phyloP scores from a whole-genome alignment of 768 basidiomycete species.

The Candolleomyces eurysporus region DNA sequence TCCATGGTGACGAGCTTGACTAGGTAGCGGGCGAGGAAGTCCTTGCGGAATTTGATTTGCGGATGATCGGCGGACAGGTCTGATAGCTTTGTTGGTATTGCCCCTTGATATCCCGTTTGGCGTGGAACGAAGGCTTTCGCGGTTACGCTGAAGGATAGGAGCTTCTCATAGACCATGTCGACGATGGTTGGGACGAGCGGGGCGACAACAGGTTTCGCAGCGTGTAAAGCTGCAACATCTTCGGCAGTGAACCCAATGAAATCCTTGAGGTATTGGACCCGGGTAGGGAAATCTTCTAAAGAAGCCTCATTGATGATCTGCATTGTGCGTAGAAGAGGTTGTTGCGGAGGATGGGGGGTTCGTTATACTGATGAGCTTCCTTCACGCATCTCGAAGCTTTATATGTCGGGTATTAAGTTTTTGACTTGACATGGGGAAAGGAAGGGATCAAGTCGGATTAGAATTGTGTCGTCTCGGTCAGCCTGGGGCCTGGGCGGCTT shows the following conservation, averaged over 20 bases:
- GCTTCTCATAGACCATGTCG: constrained; percentile 44
- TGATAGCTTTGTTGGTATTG: constrained; percentile 32
- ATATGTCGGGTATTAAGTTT: too few relatives aligned
- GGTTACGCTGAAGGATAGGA: constrained; percentile 43
- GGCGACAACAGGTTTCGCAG: constrained; percentile 38
- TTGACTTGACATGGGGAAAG: too few relatives aligned
- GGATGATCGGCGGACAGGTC: constrained; percentile 42
- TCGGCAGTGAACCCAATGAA: constrained; percentile 43
- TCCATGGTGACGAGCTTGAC: constrained; percentile 42
- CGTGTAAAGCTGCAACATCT: constrained; percentile 40
- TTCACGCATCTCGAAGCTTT: too few relatives aligned
- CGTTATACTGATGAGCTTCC: too few relatives aligned
- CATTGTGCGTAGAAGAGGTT: background rate
- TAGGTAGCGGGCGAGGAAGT: constrained; percentile 31
- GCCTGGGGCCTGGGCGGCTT: too few relatives aligned
- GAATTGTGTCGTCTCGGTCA: too few relatives aligned
- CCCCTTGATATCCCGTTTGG: constrained; percentile 40
- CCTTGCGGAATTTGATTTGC: constrained; percentile 47
- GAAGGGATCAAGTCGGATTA: too few relatives aligned
- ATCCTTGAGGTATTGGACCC: constrained; percentile 42
- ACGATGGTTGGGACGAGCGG: constrained; percentile 43
- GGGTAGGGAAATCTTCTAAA: constrained; percentile 26
- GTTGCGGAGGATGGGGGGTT: too few relatives aligned
- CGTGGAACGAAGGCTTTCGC: constrained; percentile 34
- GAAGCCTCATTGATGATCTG: constrained; percentile 4